These are phyloP conservation scores for Lachnellula cervina DNA, from an alignment of 2,329 filamentous ascomycete species.

Conservation along the genomic window DNA sequence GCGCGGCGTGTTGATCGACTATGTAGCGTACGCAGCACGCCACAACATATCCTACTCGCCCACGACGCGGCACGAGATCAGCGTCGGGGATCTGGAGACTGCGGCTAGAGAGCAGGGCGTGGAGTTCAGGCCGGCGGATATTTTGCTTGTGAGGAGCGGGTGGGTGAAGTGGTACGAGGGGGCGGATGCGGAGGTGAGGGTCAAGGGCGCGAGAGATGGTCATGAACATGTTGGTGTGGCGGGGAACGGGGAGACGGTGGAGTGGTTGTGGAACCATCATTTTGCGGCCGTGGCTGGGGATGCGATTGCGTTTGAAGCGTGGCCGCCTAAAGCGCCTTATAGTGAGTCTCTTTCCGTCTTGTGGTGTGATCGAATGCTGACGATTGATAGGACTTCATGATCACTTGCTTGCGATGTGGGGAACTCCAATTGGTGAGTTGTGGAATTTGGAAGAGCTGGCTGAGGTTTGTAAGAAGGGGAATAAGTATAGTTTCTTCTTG, in stretches of 20 bases:
- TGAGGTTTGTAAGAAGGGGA: slow-evolving; percentile 45
- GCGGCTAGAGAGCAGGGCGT: slow-evolving; percentile 42
- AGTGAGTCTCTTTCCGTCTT: neutral
- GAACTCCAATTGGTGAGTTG: slow-evolving; percentile 28
- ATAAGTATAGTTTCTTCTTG: slow-evolving; percentile 57
- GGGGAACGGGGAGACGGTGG: slow-evolving; percentile 14
- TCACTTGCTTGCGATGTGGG: slow-evolving; percentile 27
- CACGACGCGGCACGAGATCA: slow-evolving; percentile 33
- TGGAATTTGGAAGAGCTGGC: slow-evolving; percentile 29
- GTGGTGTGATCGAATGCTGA: neutral
- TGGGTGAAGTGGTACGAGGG: slow-evolving; percentile 37
- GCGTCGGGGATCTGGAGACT: slow-evolving; percentile 37
- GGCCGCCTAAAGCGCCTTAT: slow-evolving; percentile 21
- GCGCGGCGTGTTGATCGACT: slow-evolving; percentile 50
- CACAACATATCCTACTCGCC: slow-evolving; percentile 32
- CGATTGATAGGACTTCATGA: slow-evolving; percentile 22
- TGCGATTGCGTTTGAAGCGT: slow-evolving; percentile 25
- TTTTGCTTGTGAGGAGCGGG: slow-evolving; percentile 44
- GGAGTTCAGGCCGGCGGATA: slow-evolving; percentile 43
- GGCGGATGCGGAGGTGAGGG: slow-evolving; percentile 8
- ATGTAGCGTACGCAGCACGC: slow-evolving; percentile 37
- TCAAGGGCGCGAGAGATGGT: slow-evolving; percentile 6
- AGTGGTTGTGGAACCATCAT: slow-evolving; percentile 29
- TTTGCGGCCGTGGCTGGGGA: slow-evolving; percentile 29
- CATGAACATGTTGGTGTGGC: slow-evolving; percentile 19